Evolutionary conservation across 805 yeast species (phyloP).

Genomic region (Nadsonia fulvescens): DNA sequence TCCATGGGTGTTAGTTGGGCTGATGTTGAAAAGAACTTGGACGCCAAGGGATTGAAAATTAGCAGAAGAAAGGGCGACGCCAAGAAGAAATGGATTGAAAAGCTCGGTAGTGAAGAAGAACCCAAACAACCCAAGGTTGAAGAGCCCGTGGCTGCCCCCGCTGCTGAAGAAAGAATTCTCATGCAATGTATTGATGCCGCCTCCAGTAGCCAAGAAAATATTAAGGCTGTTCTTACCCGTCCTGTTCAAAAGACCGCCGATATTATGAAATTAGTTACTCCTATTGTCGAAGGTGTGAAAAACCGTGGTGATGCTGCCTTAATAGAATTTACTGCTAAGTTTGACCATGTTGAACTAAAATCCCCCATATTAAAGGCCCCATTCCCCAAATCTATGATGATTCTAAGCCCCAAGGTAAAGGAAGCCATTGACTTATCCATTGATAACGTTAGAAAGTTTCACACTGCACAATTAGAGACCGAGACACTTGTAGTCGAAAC

Average conservation of each 20-base stretch:
- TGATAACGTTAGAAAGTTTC: constrained; percentile 79
- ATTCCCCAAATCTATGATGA: constrained; percentile 60
- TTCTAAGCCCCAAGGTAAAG: constrained; percentile 53
- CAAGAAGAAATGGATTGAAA: constrained; percentile 50
- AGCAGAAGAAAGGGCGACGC: constrained; percentile 94
- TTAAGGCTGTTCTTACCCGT: constrained; percentile 54
- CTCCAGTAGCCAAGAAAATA: constrained; percentile 24
- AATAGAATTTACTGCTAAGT: constrained; percentile 75
- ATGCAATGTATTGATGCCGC: constrained; percentile 32
- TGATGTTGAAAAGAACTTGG: constrained; percentile 74
- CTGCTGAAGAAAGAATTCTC: constrained; percentile 18
- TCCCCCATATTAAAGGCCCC: constrained; percentile 78
- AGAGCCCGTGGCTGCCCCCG: constrained; percentile 9
- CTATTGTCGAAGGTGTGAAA: constrained; percentile 68
- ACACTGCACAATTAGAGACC: constrained; percentile 65
- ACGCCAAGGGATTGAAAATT: constrained; percentile 67
- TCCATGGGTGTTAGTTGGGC: constrained; percentile 61
- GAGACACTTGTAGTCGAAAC: constrained; percentile 73
- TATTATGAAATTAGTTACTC: constrained; percentile 81
- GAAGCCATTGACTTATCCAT: constrained; percentile 80
- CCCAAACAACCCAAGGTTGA: constrained; percentile 7
- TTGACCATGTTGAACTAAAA: constrained; percentile 62
- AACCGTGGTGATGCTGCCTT: constrained; percentile 71
- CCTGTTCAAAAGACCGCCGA: constrained; percentile 92
- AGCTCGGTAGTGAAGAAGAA: constrained; percentile 10